Conservation (phyloP, 306 rosid genomes). For the Cercis canadensis region DNA sequence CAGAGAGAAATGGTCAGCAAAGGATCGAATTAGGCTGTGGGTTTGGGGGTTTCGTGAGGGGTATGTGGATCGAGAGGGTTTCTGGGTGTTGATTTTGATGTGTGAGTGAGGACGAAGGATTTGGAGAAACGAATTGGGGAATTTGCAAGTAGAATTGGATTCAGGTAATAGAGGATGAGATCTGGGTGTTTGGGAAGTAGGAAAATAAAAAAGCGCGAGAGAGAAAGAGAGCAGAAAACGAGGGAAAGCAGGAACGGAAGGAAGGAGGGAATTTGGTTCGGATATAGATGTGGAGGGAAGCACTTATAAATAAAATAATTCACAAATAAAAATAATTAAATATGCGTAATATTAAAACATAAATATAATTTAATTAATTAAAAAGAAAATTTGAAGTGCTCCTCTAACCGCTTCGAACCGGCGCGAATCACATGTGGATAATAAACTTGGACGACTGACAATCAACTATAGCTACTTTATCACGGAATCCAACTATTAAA, state of each 20-base stretch:
- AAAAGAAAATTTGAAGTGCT: not conserved
- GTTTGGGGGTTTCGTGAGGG: conserved; percentile 29
- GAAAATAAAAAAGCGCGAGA: conserved; percentile 75
- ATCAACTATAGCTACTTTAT: too few relatives aligned
- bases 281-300: conserved; percentile 95
- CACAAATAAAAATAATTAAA: conserved; percentile 12
- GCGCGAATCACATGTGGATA: conserved; percentile 36
- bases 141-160: conserved; percentile 21
- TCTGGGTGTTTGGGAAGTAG: conserved; percentile 58
- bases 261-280: conserved; percentile 96
- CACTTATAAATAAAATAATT: conserved; percentile 42
- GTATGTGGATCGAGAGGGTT: conserved; percentile 14
- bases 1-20: conserved; percentile 14
- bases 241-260: conserved; percentile 54
- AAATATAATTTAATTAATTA: not conserved
- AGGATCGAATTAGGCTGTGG: conserved; percentile 47
- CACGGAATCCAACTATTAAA: too few relatives aligned
- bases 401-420: conserved; percentile 19
- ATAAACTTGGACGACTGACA: too few relatives aligned
- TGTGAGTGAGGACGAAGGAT: conserved; percentile 18
- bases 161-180: conserved; percentile 37
- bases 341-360: not conserved
- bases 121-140: conserved; percentile 23
- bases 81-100: not conserved
- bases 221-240: conserved; percentile 76